phyloP scores from a whole-genome alignment of 768 basidiomycete species.

The Russula sp. region DNA sequence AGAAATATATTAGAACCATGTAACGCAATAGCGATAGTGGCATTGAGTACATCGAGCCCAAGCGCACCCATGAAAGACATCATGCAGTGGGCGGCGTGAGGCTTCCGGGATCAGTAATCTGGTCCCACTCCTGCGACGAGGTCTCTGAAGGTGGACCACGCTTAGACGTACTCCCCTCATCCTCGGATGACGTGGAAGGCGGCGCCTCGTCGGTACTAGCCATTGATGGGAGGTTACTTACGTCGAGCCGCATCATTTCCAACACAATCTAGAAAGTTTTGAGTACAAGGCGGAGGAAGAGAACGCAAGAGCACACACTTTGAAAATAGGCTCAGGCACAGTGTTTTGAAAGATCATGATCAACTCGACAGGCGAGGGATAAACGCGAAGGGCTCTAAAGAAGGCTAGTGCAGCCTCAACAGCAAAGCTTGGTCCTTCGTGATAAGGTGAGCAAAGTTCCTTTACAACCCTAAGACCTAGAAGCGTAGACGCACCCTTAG shows the following conservation, averaged over 20 bases:
- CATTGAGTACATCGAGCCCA: constrained; percentile 15
- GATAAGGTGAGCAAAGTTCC: neutral
- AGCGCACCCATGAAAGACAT: constrained; percentile 20
- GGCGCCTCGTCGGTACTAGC: constrained; percentile 29
- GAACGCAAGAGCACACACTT: constrained; percentile 36
- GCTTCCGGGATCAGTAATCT: constrained; percentile 66
- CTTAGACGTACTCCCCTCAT: constrained; percentile 47
- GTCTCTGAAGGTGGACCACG: constrained; percentile 75
- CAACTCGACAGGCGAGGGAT: constrained; percentile 90
- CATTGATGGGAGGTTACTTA: constrained; percentile 56
- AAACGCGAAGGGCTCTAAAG: constrained; percentile 89
- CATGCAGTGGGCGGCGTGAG: constrained; percentile 39
- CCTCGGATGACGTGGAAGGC: constrained; percentile 36
- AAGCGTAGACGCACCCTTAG: constrained; percentile 49
- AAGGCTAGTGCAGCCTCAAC: constrained; percentile 82
- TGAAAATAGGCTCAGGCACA: constrained; percentile 72
- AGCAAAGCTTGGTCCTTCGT: constrained; percentile 65
- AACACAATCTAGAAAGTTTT: constrained; percentile 48
- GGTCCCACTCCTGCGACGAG: constrained; percentile 89
- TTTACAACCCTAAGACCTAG: neutral
- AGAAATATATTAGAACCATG: constrained; percentile 52
- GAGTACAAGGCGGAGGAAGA: neutral
- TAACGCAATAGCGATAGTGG: constrained; percentile 25
- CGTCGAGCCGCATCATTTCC: constrained; percentile 83
- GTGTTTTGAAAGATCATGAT: constrained; percentile 94